These are phyloP conservation scores for Gossypium anomalum DNA, from an alignment of 345 rosid genomes.

Conservation along the genomic window DNA sequence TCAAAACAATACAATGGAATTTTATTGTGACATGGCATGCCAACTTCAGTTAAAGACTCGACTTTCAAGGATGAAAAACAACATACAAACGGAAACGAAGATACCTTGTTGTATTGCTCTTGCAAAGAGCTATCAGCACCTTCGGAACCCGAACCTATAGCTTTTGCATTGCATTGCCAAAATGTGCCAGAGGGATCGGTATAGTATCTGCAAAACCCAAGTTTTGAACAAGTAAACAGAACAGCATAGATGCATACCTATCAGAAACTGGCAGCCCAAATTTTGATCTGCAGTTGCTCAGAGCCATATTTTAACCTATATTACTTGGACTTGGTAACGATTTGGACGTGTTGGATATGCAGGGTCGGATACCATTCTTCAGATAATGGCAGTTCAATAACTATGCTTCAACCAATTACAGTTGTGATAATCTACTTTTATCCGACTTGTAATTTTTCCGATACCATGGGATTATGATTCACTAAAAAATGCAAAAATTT, in stretches of 20 bases:
- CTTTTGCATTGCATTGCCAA: slow-evolving; percentile 99
- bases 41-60: no score
- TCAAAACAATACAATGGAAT: no score
- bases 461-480: no score
- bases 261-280: background rate
- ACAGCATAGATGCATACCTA: no score
- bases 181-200: slow-evolving; percentile 98
- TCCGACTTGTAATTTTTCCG: no score
- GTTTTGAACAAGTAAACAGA: background rate
- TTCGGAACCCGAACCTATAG: slow-evolving; percentile 97
- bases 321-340: no score
- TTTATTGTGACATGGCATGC: no score
- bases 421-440: no score
- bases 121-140: slow-evolving; percentile 96
- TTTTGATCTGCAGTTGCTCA: background rate
- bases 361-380: background rate
- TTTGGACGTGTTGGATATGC: no score
- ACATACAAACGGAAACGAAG: background rate
- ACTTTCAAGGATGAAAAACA: background rate
- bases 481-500: no score
- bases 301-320: no score
- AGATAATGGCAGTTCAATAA: background rate
- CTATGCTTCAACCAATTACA: background rate
- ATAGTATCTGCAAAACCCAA: slow-evolving; percentile 53
- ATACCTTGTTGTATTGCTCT: slow-evolving; percentile 91